Base-by-base conservation (phyloP, 2,329 filamentous ascomycete species). In the Balansia obtecta region DNA sequence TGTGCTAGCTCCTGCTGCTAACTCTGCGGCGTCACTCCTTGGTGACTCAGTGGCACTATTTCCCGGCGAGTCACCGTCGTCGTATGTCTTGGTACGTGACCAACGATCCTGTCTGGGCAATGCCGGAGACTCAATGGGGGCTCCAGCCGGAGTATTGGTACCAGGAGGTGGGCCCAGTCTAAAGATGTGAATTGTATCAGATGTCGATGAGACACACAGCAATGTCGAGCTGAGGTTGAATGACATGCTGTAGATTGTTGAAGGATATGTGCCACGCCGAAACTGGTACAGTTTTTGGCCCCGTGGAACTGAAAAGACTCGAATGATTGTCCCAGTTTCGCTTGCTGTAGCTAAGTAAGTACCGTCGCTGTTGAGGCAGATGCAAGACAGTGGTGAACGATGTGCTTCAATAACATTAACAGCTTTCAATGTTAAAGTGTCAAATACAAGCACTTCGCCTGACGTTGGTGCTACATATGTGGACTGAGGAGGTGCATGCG, bases 191-290 rank as follows among this genome's bases (percentile, higher is more conserved):
- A 98, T 85, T 0, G 93, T 98, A 61, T 98, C 93, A 0, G 90
- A 95, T 1, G 89, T 90, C 3, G 91, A 97, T 5, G 93, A 97
- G 40, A 98, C 90, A 61, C 90, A 96, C 37, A 98, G 79, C 11
- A 98, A 74, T 1, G 90, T 95, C 2, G 90, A 95, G 52, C 86
- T 89, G 46, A 89, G 83, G 66, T 98, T 98, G 71, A 98, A 98
- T 1, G 90, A 95, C 89, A 98, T 96, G 78, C 89, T 95, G 70
- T 90, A 96, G 58, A 98, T 98, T 40, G 88, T 85, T 1, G 90
- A 90, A 0, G 93, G 93, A 67, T 96, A 96, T 2, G 91, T 96
- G 42, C 93, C 93, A 56, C 93, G 82, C 53, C 93, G 82, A 69
- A 98, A 98, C 64, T 98, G 91, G 66, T 90, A 97, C 16, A 98